Evolutionary conservation across 306 rosid genomes (phyloP).

Genomic region (Glycine soja): DNA sequence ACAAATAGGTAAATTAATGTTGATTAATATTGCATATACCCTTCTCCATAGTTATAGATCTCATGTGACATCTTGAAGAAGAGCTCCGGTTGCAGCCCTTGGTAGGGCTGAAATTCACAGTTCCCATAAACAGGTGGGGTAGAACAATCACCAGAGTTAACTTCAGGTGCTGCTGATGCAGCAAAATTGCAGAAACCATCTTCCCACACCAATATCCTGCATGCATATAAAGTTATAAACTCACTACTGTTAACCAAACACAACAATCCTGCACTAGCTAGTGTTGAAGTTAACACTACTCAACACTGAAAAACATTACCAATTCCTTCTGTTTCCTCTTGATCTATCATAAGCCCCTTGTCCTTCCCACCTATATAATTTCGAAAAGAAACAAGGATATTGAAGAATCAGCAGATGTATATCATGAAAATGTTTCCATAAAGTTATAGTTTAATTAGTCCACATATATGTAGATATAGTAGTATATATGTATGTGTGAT

Average conservation of each 20-base stretch:
- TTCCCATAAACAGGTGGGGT: slow-evolving; percentile 66
- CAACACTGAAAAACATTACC: slow-evolving; percentile 53
- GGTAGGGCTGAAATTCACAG: slow-evolving; percentile 76
- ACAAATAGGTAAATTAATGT: background rate
- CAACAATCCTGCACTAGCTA: slow-evolving; percentile 12
- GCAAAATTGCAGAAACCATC: slow-evolving; percentile 98
- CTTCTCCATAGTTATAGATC: slow-evolving; percentile 99
- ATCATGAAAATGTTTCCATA: background rate
- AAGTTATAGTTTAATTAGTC: background rate
- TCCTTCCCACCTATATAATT: slow-evolving; percentile 89
- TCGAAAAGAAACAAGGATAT: slow-evolving; percentile 7
- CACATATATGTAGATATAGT: background rate
- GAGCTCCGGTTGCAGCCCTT: slow-evolving; percentile 92
- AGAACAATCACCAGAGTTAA: slow-evolving; percentile 67
- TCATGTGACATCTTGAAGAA: slow-evolving; percentile 99
- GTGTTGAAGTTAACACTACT: slow-evolving; percentile 11
- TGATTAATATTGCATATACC: slow-evolving; percentile 54
- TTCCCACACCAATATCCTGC: slow-evolving; percentile 99
- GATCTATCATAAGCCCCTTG: slow-evolving; percentile 95
- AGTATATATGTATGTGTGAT: background rate
- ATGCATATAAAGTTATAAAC: slow-evolving; percentile 22
- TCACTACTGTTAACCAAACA: background rate
- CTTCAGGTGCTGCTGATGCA: slow-evolving; percentile 76
- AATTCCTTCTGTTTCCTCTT: slow-evolving; percentile 98
- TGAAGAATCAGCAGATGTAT: slow-evolving; percentile 20